Conservation (phyloP, 2,329 filamentous ascomycete species). For the Stylonectria norvegica region DNA sequence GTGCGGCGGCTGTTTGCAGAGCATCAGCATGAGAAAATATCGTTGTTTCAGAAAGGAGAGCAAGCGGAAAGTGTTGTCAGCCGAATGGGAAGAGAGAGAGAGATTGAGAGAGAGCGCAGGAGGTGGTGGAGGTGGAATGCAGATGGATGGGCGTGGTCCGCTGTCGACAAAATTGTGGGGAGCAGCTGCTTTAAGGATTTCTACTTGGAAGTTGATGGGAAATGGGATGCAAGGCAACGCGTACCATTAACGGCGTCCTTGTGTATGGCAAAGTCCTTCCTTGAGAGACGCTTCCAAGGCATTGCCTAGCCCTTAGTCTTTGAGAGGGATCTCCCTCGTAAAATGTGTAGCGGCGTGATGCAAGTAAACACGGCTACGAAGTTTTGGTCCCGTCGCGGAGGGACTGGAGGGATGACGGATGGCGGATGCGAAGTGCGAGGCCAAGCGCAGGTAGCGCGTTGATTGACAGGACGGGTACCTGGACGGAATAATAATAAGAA, state of each 20-base stretch:
- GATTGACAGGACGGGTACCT: no score
- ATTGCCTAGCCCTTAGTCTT: no score
- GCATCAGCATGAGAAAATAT: conserved; percentile 3
- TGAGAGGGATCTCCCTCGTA: no score
- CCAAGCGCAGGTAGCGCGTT: no score
- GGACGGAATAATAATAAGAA: no score
- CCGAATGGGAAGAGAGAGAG: conserved; percentile 3
- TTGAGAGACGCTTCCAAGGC: conserved; percentile 32
- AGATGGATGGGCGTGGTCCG: conserved; percentile 13
- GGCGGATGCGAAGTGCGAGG: no score
- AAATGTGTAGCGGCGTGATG: no score
- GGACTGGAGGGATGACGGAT: conserved; percentile 11
- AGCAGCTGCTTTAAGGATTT: conserved; percentile 23
- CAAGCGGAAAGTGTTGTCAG: conserved; percentile 15
- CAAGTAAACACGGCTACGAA: no score
- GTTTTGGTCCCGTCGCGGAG: no score
- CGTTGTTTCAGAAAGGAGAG: conserved; percentile 11
- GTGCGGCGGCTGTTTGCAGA: conserved; percentile 15
- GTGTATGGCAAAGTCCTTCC: conserved; percentile 35
- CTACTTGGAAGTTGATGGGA: no score
- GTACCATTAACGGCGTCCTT: conserved; percentile 29
- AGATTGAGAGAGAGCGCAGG: conserved; percentile 6
- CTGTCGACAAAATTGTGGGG: conserved; percentile 21
- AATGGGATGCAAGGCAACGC: no score
- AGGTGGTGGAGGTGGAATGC: conserved; percentile 6